These are phyloP conservation scores for Pseudozyma pruni DNA, from an alignment of 1,284 basidiomycete species.

Conservation along the genomic window DNA sequence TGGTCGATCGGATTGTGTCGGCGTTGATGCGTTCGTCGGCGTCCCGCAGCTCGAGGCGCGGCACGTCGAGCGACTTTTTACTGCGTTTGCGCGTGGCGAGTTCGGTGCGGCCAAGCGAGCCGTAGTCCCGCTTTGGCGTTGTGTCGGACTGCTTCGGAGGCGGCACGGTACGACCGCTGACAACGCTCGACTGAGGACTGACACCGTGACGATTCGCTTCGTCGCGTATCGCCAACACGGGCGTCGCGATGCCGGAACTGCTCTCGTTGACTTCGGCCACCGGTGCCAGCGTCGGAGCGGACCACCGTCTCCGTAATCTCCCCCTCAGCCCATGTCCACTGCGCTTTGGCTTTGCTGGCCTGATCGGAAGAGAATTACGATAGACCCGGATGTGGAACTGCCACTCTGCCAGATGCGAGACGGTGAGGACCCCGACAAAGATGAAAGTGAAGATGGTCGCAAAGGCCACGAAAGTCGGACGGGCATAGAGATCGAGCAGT, in stretches of 20 bases:
- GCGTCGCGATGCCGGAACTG: constrained; percentile 63
- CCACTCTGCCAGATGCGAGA: constrained; percentile 65
- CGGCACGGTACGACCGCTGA: constrained; percentile 30
- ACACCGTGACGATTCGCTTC: constrained; percentile 29
- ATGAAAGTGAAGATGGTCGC: constrained; percentile 75
- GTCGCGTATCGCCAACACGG: constrained; percentile 49
- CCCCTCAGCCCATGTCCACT: constrained; percentile 16
- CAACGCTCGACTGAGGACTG: constrained; percentile 12
- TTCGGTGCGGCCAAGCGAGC: constrained; percentile 34
- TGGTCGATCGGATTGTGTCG: constrained; percentile 68
- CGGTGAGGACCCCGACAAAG: constrained; percentile 72
- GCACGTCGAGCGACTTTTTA: constrained; percentile 30
- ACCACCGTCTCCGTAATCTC: constrained; percentile 42
- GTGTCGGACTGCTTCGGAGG: constrained; percentile 4
- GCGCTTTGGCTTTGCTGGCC: constrained; percentile 19
- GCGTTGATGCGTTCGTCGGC: constrained; percentile 32
- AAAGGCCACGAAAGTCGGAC: constrained; percentile 81
- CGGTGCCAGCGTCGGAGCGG: constrained; percentile 62
- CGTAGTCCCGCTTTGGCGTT: constrained; percentile 33
- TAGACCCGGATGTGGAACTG: constrained; percentile 54
- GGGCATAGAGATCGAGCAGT: constrained; percentile 80
- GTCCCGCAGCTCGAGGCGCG: constrained; percentile 36
- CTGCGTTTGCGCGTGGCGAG: constrained; percentile 22
- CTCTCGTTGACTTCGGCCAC: constrained; percentile 66
- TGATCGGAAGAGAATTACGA: constrained; percentile 16